Conservation (phyloP, 805 yeast genomes). For the Cyberlindnera veronae region DNA sequence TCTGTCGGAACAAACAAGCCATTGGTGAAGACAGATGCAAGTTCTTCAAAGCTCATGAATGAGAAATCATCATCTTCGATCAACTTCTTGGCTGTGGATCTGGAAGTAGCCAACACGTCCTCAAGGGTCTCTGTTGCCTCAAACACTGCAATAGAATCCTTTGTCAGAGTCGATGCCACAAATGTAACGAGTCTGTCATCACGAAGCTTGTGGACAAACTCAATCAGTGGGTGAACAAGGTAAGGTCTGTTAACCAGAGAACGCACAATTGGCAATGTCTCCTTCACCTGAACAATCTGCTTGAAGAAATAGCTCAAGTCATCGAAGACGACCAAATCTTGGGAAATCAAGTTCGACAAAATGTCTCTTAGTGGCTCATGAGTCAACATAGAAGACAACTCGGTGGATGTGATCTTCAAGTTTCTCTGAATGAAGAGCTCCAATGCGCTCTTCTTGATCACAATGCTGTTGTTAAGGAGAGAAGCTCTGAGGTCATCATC, state of each 20-base stretch:
- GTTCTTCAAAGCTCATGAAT: slow-evolving; percentile 30
- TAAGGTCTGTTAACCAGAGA: slow-evolving; percentile 10
- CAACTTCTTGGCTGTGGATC: slow-evolving; percentile 15
- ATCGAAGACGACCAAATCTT: slow-evolving; percentile 18
- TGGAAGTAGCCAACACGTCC: slow-evolving; percentile 6
- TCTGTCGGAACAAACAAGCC: slow-evolving; percentile 7
- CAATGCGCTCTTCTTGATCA: slow-evolving; percentile 15
- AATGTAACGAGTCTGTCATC: slow-evolving; percentile 13
- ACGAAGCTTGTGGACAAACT: slow-evolving; percentile 5
- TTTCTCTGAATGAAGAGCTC: slow-evolving; percentile 16
- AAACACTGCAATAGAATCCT: not conserved
- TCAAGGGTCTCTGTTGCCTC: slow-evolving; percentile 1
- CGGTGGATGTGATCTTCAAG: slow-evolving; percentile 9
- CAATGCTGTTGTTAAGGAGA: slow-evolving; percentile 1
- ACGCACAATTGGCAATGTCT: slow-evolving; percentile 16
- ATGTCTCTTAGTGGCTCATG: slow-evolving; percentile 1
- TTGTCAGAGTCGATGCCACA: slow-evolving; percentile 13
- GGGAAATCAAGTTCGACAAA: slow-evolving; percentile 11
- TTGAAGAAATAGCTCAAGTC: slow-evolving; percentile 12
- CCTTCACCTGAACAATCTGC: slow-evolving; percentile 7
- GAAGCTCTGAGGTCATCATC: slow-evolving; percentile 15
- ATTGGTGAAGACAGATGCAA: slow-evolving; percentile 26
- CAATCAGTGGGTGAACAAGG: slow-evolving; percentile 8
- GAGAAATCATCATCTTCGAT: slow-evolving; percentile 29
- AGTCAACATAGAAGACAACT: not conserved